Conservation (phyloP, 2,329 filamentous ascomycete species). For the Colletotrichum echinochloae region DNA sequence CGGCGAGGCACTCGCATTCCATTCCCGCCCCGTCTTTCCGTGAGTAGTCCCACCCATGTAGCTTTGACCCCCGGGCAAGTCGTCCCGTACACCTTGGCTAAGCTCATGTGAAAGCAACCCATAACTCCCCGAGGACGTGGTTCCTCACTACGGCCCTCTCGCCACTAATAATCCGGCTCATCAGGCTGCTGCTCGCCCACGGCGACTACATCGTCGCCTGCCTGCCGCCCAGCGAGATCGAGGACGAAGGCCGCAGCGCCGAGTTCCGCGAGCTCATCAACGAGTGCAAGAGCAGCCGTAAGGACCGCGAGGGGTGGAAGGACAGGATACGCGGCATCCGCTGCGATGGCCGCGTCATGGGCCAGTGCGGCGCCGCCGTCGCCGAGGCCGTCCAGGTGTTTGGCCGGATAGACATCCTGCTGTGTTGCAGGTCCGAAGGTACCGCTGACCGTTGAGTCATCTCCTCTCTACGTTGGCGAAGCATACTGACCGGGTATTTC, state of each 20-base stretch:
- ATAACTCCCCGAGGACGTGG: constrained; percentile 88
- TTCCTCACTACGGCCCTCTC: constrained; percentile 89
- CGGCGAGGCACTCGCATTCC: constrained; percentile 45
- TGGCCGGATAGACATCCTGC: constrained; percentile 87
- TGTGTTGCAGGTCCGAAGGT: constrained; percentile 92
- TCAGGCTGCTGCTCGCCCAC: constrained; percentile 85
- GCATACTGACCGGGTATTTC: neutral
- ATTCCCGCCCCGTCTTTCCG: constrained; percentile 64
- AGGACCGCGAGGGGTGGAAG: constrained; percentile 81
- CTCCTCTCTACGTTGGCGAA: neutral
- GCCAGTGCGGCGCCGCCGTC: constrained; percentile 85
- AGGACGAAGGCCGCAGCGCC: constrained; percentile 78
- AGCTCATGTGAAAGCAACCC: constrained; percentile 62
- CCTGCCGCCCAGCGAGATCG: constrained; percentile 81
- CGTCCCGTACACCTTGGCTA: neutral
- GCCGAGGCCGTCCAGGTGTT: constrained; percentile 89
- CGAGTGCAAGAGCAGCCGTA: constrained; percentile 71
- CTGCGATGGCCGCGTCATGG: constrained; percentile 71
- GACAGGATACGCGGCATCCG: constrained; percentile 77
- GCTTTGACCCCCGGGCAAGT: constrained; percentile 24
- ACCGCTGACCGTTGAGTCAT: constrained; percentile 37
- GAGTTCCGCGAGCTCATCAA: constrained; percentile 85
- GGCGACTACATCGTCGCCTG: constrained; percentile 92
- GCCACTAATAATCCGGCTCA: constrained; percentile 85
- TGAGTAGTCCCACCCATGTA: constrained; percentile 52